Evolutionary conservation across 441 rosid species (phyloP), one percentile per base, ranked within the genome.

Genomic region (Gossypium davidsonii): DNA sequence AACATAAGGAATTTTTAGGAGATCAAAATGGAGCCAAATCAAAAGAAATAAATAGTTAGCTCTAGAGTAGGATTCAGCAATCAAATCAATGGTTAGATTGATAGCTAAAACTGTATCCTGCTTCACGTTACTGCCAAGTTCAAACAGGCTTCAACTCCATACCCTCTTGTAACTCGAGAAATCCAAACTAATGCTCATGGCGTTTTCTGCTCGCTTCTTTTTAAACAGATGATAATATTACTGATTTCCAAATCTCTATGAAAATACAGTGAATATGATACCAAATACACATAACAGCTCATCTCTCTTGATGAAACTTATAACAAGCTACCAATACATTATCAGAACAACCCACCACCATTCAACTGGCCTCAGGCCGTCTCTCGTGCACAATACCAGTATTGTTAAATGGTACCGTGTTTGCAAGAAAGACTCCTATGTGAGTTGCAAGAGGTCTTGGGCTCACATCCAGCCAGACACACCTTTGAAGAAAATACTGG

Each of bases 1-100:
- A 76, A 37, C 39, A 75, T 12, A 76, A 10, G 26, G 21, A 71
- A 65, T 28, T 57, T 49, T 39, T 67, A 56, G 42, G 18, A 61
- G 12, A 28, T 12, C 17, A 31, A 18, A 63, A 49, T 20, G 53
- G 23, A 46, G 2, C 49, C 60, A 20, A 49, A 34, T 76, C 55
- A 20, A 49, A 69, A 73, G 1, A 57, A 57, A 23, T 57, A n/a
- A 48, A 21, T 20, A 49, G 31, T 42, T 53, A 31, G 31, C 66
- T 14, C 14, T 51, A 23, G 39, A 23, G 21, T 66, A 48, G 11
- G 8, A 12, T 46, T 21, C 26, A 6, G 7, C 3, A 49, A 48
- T 67, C 42, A 48, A 48, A 48, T 67, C n/a, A 48, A 48, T n/a
- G 6, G 57, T 26, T 15, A 67, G 57, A 67, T 15, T 49, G 44